These are phyloP conservation scores for Laburnicola sp. DNA, from an alignment of 2,329 filamentous ascomycete genomes.

Conservation along the genomic window DNA sequence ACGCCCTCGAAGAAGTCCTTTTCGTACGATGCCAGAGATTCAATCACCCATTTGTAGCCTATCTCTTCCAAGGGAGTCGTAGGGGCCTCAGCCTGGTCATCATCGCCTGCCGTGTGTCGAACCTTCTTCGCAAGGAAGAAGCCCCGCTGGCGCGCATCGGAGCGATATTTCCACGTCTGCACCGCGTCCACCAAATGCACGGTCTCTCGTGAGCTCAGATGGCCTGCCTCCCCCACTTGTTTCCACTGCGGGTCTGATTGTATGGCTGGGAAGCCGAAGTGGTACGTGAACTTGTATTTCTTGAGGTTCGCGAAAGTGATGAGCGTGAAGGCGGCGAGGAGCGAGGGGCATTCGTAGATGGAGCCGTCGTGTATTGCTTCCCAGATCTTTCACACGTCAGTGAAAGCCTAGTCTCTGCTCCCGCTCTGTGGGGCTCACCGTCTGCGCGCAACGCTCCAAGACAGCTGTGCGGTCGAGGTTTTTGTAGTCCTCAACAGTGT, in stretches of 20 bases:
- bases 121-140: constrained; percentile 93
- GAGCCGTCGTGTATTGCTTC: constrained; percentile 95
- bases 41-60: constrained; percentile 76
- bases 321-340: constrained; percentile 84
- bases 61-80: constrained; percentile 59
- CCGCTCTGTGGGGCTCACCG: constrained; percentile 57
- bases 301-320: constrained; percentile 95
- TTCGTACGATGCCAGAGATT: constrained; percentile 76
- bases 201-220: constrained; percentile 70
- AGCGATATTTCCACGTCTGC: constrained; percentile 82
- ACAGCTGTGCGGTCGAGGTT: constrained; percentile 78
- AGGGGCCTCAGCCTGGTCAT: constrained; percentile 50
- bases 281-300: constrained; percentile 97
- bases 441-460: constrained; percentile 76
- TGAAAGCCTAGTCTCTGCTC: neutral
- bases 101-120: constrained; percentile 37
- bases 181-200: constrained; percentile 78
- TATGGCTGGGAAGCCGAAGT: constrained; percentile 93
- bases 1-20: constrained; percentile 80
- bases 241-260: constrained; percentile 88
- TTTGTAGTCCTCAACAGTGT: constrained; percentile 92
- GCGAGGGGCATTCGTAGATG: constrained; percentile 91
- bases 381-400: constrained; percentile 72
- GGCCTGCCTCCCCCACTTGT: constrained; percentile 40
- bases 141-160: constrained; percentile 82